phyloP scores from a whole-genome alignment of 129 eudicot genomes.

The Flaveria bidentis region DNA sequence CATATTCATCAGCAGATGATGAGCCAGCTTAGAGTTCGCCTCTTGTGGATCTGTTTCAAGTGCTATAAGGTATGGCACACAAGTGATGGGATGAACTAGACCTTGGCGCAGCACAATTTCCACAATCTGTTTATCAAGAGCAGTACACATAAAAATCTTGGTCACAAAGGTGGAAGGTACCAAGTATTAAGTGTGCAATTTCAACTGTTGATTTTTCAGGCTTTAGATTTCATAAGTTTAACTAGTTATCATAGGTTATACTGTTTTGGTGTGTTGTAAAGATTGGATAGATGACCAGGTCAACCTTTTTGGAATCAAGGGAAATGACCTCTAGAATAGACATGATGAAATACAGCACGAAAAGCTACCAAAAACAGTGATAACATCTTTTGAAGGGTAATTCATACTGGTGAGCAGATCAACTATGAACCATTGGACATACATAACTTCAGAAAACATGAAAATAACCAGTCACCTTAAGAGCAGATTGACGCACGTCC shows the following conservation, averaged over 20 bases:
- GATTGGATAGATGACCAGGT: neutral
- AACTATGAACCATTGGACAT: conserved; percentile 12
- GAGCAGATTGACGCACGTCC: conserved; percentile 78
- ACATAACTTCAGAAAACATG: neutral
- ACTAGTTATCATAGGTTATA: neutral
- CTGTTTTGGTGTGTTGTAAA: neutral
- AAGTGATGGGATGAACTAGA: conserved; percentile 95
- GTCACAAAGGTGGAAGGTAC: neutral
- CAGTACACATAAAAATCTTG: conserved; percentile 4
- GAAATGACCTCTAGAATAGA: neutral
- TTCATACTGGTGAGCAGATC: neutral
- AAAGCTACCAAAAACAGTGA: conserved; percentile 1
- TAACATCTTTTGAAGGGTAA: neutral
- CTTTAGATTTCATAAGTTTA: conserved; percentile 3
- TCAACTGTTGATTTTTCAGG: neutral
- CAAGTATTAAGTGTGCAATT: neutral
- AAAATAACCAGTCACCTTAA: conserved; percentile 55
- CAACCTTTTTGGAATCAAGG: neutral
- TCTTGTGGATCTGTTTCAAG: conserved; percentile 93
- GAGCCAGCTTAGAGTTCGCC: conserved; percentile 87
- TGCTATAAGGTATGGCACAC: conserved; percentile 94
- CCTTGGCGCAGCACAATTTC: conserved; percentile 92
- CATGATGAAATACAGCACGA: neutral
- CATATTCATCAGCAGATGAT: conserved; percentile 96
- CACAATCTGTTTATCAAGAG: conserved; percentile 55